These are phyloP conservation scores for Kuraishia molischiana DNA, from an alignment of 805 yeast species.

Conservation along the genomic window DNA sequence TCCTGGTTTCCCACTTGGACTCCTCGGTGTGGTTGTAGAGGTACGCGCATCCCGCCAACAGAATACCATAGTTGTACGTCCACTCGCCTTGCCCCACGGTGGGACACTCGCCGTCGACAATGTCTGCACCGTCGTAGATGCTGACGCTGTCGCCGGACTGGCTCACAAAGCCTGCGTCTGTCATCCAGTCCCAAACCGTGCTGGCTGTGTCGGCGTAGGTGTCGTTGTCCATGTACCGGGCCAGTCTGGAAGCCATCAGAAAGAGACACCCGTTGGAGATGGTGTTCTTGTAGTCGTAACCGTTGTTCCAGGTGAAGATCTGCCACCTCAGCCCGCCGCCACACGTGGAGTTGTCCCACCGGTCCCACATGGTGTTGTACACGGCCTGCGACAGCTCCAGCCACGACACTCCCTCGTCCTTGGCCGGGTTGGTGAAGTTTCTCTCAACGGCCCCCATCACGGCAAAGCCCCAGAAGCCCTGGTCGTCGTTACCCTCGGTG, in stretches of 20 bases:
- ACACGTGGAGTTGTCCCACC: conserved; percentile 77
- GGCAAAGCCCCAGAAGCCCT: conserved; percentile 93
- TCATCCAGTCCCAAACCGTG: conserved; percentile 74
- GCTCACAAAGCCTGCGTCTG: conserved; percentile 36
- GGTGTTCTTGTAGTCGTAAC: conserved; percentile 87
- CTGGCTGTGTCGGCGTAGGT: conserved; percentile 71
- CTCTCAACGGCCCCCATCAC: conserved; percentile 89
- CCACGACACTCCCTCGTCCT: conserved; percentile 57
- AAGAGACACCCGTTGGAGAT: conserved; percentile 87
- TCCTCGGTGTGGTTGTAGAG: conserved; percentile 66
- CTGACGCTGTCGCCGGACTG: conserved; percentile 28
- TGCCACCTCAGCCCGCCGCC: conserved; percentile 96
- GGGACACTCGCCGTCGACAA: conserved; percentile 47
- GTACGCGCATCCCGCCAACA: conserved; percentile 74
- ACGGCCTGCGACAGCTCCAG: conserved; percentile 78
- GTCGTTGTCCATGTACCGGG: conserved; percentile 69
- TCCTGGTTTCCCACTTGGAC: conserved; percentile 54
- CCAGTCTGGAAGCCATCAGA: conserved; percentile 79
- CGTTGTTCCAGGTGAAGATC: conserved; percentile 88
- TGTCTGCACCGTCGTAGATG: conserved; percentile 62
- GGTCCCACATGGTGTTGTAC: conserved; percentile 77
- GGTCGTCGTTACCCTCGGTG: conserved; percentile 97
- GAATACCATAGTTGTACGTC: conserved; percentile 81
- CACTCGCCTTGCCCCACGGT: conserved; percentile 53
- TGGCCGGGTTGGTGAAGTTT: conserved; percentile 66